Percentiles rank a stretch among this genome's conserved stretches.
Evolutionary conservation across 257 asterid species (phyloP).

Genomic region (Ilex aquifolium): DNA sequence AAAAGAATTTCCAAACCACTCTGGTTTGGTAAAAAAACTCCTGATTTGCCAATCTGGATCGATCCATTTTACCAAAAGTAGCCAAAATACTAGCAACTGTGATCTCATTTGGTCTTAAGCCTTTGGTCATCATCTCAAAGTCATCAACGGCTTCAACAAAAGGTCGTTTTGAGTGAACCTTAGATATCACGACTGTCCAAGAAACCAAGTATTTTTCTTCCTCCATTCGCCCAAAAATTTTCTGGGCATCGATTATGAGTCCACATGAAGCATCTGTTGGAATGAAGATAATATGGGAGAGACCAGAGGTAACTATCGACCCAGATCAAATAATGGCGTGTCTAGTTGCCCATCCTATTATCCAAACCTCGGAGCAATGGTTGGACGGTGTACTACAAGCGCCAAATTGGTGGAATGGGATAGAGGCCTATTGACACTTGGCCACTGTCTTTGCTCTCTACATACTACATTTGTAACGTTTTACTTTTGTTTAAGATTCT

Average conservation of each 20-base stretch:
- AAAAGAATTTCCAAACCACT: too few relatives aligned
- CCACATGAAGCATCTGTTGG: constrained; percentile 48
- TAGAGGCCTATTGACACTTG: too few relatives aligned
- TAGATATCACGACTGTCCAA: constrained; percentile 53
- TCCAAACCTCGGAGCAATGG: too few relatives aligned
- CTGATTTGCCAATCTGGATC: constrained; percentile 1
- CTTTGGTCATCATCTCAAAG: constrained; percentile 36
- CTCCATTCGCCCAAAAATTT: constrained; percentile 27
- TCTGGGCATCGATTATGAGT: constrained; percentile 27
- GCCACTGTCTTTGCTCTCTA: too few relatives aligned
- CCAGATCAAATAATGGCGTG: too few relatives aligned
- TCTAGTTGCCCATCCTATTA: too few relatives aligned
- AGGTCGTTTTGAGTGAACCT: constrained; percentile 44
- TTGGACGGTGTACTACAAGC: too few relatives aligned
- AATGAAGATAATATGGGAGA: constrained; percentile 32
- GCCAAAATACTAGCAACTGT: constrained; percentile 51
- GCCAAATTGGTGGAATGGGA: too few relatives aligned
- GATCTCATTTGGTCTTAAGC: constrained; percentile 46
- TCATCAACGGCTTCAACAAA: constrained; percentile 37
- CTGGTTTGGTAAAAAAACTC: too few relatives aligned
- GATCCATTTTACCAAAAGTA: constrained; percentile 41
- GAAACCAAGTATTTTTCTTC: constrained; percentile 43
- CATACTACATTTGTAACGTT: too few relatives aligned
- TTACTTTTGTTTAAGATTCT: too few relatives aligned
- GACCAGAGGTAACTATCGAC: constrained; percentile 29